phyloP scores from a whole-genome alignment of 352 stramenopile species.

The Hyaloperonospora brassicae region DNA sequence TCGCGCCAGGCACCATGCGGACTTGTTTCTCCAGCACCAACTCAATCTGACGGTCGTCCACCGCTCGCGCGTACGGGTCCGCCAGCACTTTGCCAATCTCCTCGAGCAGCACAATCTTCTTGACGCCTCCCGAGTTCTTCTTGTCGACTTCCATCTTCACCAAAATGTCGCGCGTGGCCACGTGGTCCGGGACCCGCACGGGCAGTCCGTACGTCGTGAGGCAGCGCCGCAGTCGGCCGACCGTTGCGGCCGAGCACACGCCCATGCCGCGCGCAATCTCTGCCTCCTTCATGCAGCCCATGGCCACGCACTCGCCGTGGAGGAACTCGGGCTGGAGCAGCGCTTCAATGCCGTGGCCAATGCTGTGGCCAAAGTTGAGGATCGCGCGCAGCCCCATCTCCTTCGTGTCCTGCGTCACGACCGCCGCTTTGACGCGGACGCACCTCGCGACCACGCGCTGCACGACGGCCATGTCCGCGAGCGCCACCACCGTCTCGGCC shows the following conservation, averaged over 20 bases:
- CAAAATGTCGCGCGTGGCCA: conserved; percentile 50
- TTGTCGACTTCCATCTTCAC: conserved; percentile 86
- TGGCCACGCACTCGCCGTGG: conserved; percentile 95
- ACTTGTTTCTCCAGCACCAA: conserved; percentile 73
- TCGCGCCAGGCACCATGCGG: conserved; percentile 40
- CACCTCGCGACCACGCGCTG: conserved; percentile 57
- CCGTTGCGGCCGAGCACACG: conserved; percentile 57
- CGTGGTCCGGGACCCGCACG: conserved; percentile 50
- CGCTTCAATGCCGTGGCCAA: conserved; percentile 97
- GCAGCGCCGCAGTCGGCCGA: conserved; percentile 58
- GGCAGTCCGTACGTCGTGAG: conserved; percentile 65
- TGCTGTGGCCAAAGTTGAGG: conserved; percentile 98
- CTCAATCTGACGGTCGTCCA: conserved; percentile 68
- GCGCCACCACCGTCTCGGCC: conserved; percentile 69
- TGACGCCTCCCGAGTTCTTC: conserved; percentile 75
- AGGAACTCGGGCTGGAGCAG: conserved; percentile 92
- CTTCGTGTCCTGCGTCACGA: conserved; percentile 93
- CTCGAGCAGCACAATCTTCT: conserved; percentile 76
- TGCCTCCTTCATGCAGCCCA: conserved; percentile 95
- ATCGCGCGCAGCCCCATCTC: conserved; percentile 94
- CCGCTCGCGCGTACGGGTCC: conserved; percentile 59
- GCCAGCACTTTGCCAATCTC: conserved; percentile 59
- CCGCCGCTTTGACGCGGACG: conserved; percentile 91
- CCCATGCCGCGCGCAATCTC: conserved; percentile 86
- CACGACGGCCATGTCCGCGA: conserved; percentile 58